These are phyloP conservation scores for Apiospora hydei DNA, from an alignment of 2,329 filamentous ascomycete genomes.

Conservation along the genomic window DNA sequence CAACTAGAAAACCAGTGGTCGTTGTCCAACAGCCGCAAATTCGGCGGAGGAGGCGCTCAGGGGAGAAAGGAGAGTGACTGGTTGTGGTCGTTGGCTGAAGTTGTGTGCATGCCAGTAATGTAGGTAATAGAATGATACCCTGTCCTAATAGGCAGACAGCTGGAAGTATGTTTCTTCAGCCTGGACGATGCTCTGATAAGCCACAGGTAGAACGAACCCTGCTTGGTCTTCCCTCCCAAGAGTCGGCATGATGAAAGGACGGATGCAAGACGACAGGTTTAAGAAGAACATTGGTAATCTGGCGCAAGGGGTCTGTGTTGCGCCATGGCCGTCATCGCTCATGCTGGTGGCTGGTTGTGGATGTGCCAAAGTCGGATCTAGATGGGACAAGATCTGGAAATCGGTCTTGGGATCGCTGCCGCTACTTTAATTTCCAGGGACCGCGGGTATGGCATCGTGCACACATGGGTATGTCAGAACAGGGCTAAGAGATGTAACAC, in stretches of 20 bases:
- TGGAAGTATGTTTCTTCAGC: background rate
- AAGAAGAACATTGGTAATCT: background rate
- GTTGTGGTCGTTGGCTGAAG: background rate
- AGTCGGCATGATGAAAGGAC: background rate
- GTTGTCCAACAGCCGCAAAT: background rate
- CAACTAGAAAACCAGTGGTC: background rate
- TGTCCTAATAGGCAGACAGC: background rate
- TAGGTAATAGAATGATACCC: background rate
- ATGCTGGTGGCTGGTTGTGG: background rate
- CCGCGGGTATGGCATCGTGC: background rate
- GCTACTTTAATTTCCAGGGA: background rate
- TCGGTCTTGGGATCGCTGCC: background rate
- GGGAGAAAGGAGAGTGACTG: background rate
- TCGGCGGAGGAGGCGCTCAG: background rate
- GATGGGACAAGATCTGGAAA: background rate
- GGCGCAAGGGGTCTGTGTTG: background rate
- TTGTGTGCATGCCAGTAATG: background rate
- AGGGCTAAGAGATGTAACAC: background rate
- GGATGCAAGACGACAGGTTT: background rate
- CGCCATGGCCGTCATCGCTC: background rate
- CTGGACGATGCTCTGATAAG: background rate
- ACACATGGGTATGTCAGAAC: slow-evolving; percentile 11
- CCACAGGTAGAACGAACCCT: background rate
- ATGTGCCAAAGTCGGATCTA: background rate
- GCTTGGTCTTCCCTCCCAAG: background rate